A percentile compares a stretch with the other conserved stretches of the same genome.
Evolutionary conservation across 2,329 filamentous ascomycete genomes (phyloP).

Genomic region (Ophiognomonia clavigignenti-juglandacearum): DNA sequence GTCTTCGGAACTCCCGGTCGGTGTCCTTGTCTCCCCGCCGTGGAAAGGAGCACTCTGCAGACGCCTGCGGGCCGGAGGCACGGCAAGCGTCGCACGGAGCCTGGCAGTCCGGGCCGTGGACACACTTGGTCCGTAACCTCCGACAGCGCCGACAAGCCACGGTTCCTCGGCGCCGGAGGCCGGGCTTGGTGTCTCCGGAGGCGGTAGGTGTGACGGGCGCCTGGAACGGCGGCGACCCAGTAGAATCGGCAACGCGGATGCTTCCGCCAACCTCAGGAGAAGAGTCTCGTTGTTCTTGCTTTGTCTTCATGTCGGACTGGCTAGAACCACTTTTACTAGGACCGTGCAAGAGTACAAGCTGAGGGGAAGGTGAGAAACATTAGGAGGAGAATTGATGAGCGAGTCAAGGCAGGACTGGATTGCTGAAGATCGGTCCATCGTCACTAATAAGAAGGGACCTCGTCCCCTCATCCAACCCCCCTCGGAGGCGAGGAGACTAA

Average conservation of each 20-base stretch:
- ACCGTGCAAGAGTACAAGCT: background rate
- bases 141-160: slow-evolving; percentile 17
- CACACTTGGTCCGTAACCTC: slow-evolving; percentile 16
- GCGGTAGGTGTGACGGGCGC: slow-evolving; percentile 4
- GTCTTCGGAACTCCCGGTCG: slow-evolving; percentile 15
- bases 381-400: background rate
- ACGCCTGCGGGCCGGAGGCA: slow-evolving; percentile 11
- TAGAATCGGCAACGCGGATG: slow-evolving; percentile 12
- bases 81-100: slow-evolving; percentile 16
- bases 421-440: slow-evolving; percentile 4
- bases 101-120: slow-evolving; percentile 14
- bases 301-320: slow-evolving; percentile 10
- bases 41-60: slow-evolving; percentile 13
- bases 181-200: background rate
- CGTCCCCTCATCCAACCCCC: background rate
- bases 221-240: slow-evolving; percentile 8
- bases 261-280: slow-evolving; percentile 14
- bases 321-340: background rate
- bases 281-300: slow-evolving; percentile 3
- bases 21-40: slow-evolving; percentile 14
- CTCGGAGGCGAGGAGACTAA: slow-evolving; percentile 4
- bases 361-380: background rate
- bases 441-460: slow-evolving; percentile 10
- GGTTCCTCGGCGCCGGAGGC: slow-evolving; percentile 13
- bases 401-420: background rate